phyloP scores from a whole-genome alignment of 1,139 yeast genomes.

The Protomyces arabidopsidicola region DNA sequence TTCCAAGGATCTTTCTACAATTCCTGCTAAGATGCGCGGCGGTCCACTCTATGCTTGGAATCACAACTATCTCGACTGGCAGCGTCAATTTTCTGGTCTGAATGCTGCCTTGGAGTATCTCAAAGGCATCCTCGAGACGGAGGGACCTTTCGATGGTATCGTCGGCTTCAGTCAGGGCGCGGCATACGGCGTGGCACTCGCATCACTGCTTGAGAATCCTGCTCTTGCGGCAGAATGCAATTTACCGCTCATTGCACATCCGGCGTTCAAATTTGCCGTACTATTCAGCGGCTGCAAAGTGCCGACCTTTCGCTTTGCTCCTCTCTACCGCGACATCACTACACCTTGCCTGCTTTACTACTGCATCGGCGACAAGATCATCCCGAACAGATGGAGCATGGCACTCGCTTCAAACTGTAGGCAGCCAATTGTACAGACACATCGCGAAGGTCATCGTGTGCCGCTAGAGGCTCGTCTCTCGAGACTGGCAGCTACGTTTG shows the following conservation, averaged over 20 bases:
- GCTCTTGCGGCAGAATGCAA: slow-evolving; percentile 5
- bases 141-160: slow-evolving; percentile 87
- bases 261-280: slow-evolving; percentile 61
- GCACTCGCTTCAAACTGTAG: slow-evolving; percentile 16
- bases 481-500: slow-evolving; percentile 2
- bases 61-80: slow-evolving; percentile 24
- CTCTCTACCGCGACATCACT: slow-evolving; percentile 46
- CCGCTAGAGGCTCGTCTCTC: background rate
- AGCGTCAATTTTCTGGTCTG: slow-evolving; percentile 21
- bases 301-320: slow-evolving; percentile 51
- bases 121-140: slow-evolving; percentile 42
- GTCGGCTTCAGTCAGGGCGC: slow-evolving; percentile 95
- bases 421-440: slow-evolving; percentile 4
- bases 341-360: slow-evolving; percentile 53
- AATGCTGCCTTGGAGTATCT: slow-evolving; percentile 7
- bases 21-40: slow-evolving; percentile 9
- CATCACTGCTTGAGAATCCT: slow-evolving; percentile 21
- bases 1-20: slow-evolving; percentile 13
- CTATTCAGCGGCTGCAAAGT: slow-evolving; percentile 74
- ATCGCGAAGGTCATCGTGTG: slow-evolving; percentile 22
- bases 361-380: slow-evolving; percentile 21
- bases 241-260: slow-evolving; percentile 37
- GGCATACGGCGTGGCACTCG: slow-evolving; percentile 54
- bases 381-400: slow-evolving; percentile 19
- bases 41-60: slow-evolving; percentile 25